These are phyloP conservation scores for Candida sp. DNA, from an alignment of 1,139 yeast genomes.

Conservation along the genomic window DNA sequence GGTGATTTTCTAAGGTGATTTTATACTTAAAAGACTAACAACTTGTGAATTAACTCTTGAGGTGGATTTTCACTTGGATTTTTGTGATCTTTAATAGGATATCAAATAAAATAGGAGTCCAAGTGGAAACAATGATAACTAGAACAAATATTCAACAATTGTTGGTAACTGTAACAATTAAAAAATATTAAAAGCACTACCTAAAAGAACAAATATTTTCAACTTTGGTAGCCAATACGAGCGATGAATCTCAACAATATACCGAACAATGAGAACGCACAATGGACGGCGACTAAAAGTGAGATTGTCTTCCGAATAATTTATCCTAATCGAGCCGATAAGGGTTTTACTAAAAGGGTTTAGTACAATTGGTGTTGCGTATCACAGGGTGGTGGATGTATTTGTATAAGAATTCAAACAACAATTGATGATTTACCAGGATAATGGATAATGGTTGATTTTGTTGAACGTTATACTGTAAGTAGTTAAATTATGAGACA, in stretches of 20 bases:
- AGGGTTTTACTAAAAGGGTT: too few relatives aligned
- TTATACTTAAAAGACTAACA: background rate
- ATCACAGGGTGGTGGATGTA: too few relatives aligned
- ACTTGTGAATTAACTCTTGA: background rate
- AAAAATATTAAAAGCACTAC: background rate
- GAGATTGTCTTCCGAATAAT: background rate
- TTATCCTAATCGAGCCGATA: background rate
- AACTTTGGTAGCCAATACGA: background rate
- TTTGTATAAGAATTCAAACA: background rate
- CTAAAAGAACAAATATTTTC: background rate
- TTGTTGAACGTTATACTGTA: background rate
- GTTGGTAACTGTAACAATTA: background rate
- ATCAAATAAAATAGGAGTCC: too few relatives aligned
- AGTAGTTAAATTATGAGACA: background rate
- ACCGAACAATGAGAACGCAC: too few relatives aligned
- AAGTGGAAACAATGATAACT: too few relatives aligned
- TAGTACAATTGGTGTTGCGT: too few relatives aligned
- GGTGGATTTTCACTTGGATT: too few relatives aligned
- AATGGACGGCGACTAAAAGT: background rate
- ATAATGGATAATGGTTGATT: background rate
- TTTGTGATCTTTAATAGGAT: too few relatives aligned
- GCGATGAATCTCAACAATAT: background rate
- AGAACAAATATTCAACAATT: too few relatives aligned
- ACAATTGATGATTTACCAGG: background rate
- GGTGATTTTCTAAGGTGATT: background rate